Conservation (phyloP, 257 asterid species). For the Solanum lycopersicoides region DNA sequence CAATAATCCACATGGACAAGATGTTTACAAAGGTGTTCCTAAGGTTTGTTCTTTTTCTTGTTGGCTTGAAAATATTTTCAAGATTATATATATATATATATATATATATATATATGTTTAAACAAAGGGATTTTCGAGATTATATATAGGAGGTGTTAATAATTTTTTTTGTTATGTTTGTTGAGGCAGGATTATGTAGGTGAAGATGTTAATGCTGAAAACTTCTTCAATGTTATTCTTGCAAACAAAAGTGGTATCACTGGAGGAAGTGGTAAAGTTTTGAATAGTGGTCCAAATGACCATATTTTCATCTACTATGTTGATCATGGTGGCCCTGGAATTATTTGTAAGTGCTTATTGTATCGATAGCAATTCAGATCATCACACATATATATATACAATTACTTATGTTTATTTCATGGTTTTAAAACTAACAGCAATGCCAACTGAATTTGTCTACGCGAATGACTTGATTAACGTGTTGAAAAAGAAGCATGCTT, state of each 20-base stretch:
- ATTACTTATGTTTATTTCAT: background rate
- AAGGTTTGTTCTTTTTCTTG: slow-evolving; percentile 37
- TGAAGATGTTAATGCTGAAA: slow-evolving; percentile 52
- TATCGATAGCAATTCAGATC: background rate
- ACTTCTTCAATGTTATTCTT: slow-evolving; percentile 64
- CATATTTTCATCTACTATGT: slow-evolving; percentile 75
- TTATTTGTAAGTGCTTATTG: slow-evolving; percentile 47
- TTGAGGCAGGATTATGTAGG: slow-evolving; percentile 76
- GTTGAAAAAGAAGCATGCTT: slow-evolving; percentile 70
- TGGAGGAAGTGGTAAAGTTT: slow-evolving; percentile 95
- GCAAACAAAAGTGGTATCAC: slow-evolving; percentile 66
- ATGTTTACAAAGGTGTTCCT: slow-evolving; percentile 90
- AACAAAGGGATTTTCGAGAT: background rate
- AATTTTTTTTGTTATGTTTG: background rate
- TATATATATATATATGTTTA: no score
- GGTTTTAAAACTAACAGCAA: slow-evolving; percentile 26
- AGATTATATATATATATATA: background rate
- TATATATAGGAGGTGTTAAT: background rate
- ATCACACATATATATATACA: background rate
- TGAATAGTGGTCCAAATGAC: slow-evolving; percentile 80
- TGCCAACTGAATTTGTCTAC: slow-evolving; percentile 62
- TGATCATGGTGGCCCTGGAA: slow-evolving; percentile 98
- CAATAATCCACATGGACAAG: slow-evolving; percentile 72
- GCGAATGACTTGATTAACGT: slow-evolving; percentile 52
- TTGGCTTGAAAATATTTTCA: background rate